These are phyloP conservation scores for Pulveroboletus sp. DNA, from an alignment of 768 basidiomycete genomes.

Conservation along the genomic window DNA sequence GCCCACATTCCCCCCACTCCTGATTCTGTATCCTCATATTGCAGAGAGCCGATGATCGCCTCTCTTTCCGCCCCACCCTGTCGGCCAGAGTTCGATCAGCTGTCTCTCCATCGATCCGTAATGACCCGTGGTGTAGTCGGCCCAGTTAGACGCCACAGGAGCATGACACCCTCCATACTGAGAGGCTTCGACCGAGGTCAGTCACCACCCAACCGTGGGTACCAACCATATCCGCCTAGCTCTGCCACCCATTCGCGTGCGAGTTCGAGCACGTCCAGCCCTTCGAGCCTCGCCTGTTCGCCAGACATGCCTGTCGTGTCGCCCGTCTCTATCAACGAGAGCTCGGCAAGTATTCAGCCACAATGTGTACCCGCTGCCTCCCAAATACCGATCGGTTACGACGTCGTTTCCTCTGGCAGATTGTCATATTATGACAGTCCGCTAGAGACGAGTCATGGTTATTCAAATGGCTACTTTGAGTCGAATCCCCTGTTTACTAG, in stretches of 20 bases:
- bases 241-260: constrained; percentile 27
- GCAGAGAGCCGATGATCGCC: constrained; percentile 41
- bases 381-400: constrained; percentile 20
- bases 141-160: constrained; percentile 64
- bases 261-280: constrained; percentile 29
- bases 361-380: constrained; percentile 20
- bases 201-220: constrained; percentile 45
- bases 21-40: constrained; percentile 27
- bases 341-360: constrained; percentile 11
- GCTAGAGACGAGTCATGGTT: constrained; percentile 21
- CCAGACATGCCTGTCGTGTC: constrained; percentile 26
- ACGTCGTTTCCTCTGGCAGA: constrained; percentile 21
- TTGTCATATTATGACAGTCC: constrained; percentile 27
- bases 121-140: constrained; percentile 40
- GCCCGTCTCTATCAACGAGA: constrained; percentile 14
- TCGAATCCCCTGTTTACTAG: constrained; percentile 21
- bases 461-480: constrained; percentile 18
- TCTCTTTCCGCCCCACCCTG: constrained; percentile 60
- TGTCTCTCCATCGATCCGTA: constrained; percentile 22
- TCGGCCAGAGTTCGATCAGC: constrained; percentile 58
- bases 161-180: constrained; percentile 67
- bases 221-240: constrained; percentile 49
- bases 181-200: constrained; percentile 48
- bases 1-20: constrained; percentile 13
- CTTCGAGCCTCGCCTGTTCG: constrained; percentile 25